Percentiles rank a stretch among this genome's conserved stretches.
Conservation (phyloP, 75 land plant species). For the Ceratopteris richardii region DNA sequence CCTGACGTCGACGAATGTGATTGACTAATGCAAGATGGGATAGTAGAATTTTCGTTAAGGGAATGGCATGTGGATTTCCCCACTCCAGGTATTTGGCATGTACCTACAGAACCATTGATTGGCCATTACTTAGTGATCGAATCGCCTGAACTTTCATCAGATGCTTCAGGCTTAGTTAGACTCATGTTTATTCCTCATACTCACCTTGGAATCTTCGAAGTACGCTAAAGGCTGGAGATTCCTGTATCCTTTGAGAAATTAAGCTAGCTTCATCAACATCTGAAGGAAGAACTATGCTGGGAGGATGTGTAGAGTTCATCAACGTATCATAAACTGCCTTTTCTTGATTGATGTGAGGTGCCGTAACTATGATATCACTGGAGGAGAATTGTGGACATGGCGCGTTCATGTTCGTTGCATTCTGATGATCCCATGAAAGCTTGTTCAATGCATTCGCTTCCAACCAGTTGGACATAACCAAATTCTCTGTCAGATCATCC, state of each 20-base stretch:
- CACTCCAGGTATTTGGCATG: neutral
- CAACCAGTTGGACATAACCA: neutral
- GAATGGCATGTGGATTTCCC: neutral
- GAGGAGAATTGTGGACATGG: neutral
- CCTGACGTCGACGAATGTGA: neutral
- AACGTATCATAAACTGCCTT: neutral
- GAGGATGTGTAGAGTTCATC: neutral
- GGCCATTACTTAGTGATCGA: neutral
- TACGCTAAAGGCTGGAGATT: neutral
- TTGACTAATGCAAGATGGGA: neutral
- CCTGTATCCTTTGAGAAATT: neutral
- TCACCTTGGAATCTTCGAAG: neutral
- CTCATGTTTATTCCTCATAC: too few species aligned
- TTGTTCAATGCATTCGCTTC: neutral
- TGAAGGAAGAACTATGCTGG: neutral
- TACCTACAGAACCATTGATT: neutral
- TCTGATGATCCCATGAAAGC: neutral
- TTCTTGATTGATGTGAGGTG: neutral
- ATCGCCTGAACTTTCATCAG: neutral
- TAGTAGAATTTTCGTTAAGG: neutral
- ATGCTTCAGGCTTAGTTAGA: neutral
- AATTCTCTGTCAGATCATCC: conserved; percentile 1
- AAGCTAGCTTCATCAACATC: neutral
- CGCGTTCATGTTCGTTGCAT: neutral
- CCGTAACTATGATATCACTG: neutral